phyloP scores from a whole-genome alignment of 306 rosid genomes.

The Castanospermum australe region DNA sequence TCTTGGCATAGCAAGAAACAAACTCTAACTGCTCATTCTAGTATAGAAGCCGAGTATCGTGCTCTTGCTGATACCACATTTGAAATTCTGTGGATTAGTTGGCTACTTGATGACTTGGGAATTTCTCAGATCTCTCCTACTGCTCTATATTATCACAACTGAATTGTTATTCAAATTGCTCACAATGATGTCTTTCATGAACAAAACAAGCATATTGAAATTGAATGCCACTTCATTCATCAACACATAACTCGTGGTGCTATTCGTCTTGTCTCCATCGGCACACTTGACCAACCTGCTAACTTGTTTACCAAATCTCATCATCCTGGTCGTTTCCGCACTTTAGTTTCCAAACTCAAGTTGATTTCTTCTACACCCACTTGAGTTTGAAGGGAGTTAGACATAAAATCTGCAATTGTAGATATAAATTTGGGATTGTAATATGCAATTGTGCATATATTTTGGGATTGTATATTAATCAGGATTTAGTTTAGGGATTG shows the following conservation, averaged over 20 bases:
- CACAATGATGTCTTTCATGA: not conserved
- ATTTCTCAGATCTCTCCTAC: not conserved
- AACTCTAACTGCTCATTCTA: not conserved
- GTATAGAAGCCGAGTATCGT: not conserved
- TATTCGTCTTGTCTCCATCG: not conserved
- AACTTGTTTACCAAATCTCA: not conserved
- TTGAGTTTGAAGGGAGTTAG: too few species aligned
- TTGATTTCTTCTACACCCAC: too few species aligned
- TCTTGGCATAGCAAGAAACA: not conserved
- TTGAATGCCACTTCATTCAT: not conserved
- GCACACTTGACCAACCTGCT: not conserved
- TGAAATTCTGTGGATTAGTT: not conserved
- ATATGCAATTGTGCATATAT: too few species aligned
- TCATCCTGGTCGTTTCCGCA: not conserved
- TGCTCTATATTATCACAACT: not conserved
- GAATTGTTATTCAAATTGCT: not conserved
- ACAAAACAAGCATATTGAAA: not conserved
- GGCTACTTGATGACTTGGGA: not conserved
- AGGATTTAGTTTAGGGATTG: too few species aligned
- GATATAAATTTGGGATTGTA: too few species aligned
- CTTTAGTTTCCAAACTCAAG: not conserved
- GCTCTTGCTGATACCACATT: not conserved
- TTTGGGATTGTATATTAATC: too few species aligned
- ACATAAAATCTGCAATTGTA: too few species aligned
- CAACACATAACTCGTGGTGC: not conserved